Base-by-base conservation (phyloP, 2,329 filamentous ascomycete genomes). In the Monilinia vaccinii-corymbosi region DNA sequence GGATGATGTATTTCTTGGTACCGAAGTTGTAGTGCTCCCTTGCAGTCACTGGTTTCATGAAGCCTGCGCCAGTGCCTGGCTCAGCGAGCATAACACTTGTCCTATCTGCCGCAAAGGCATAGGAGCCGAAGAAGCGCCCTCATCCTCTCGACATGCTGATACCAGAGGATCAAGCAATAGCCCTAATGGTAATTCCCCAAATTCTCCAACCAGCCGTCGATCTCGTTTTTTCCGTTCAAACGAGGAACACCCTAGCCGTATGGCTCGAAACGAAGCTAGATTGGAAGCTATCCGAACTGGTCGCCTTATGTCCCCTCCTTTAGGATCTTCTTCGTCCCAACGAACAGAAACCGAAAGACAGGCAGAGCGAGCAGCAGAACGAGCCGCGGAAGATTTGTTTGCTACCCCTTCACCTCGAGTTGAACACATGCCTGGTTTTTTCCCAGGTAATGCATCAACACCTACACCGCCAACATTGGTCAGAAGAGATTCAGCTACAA, bases 41-140 rank as follows among this genome's bases (percentile, higher is more conserved):
- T 99, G 94, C 75, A 87, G 84, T 61, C 94, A 99, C 71, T 96
- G 91, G 90, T 97, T 96, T 72, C 93, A 97, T 70, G 86, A 86
- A 61, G 78, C 82, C 31, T 97, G 93, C 68, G 88, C 94, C 38
- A 80, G 84, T 28, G 79, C 88, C 53, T 97, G 93, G 93, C 76
- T 97, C 56, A 83, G 82, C 68, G 89, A 96, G 73, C 92, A 97
- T 73, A 91, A 97, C 68, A 96, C 92, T 0, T 97, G 93, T 68
- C 93, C 93, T 1, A 87, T 91, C 57, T 93, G 89, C 70, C 81
- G 89, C 44, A 81, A 72, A 63, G 71, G 71, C 10, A 68, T 73
- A 13, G 69, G 66, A 50, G 64, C 61, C 9, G 65, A 65, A 51
- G 44, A 51, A 31, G 32, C 63, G 16, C 28, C 64, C 4, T 40